Percentiles rank a stretch among this genome's conserved stretches.
Conservation (phyloP, 768 basidiomycete species). For the Dioszegia aurantiaca region DNA sequence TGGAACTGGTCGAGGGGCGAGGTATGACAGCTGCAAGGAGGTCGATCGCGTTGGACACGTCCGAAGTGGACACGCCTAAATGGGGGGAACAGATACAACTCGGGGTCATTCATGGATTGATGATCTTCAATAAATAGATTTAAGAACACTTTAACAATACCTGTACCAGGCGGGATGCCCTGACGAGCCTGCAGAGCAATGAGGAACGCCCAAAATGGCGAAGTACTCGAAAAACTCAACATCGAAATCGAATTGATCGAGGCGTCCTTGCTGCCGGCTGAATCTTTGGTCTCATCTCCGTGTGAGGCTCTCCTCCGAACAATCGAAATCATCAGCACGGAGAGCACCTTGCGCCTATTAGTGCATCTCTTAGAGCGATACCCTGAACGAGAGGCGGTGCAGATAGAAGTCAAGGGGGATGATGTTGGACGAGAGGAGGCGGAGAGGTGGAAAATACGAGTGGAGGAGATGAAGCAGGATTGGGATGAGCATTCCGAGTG, state of each 20-base stretch:
- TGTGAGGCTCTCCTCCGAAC: constrained; percentile 20
- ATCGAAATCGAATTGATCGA: constrained; percentile 62
- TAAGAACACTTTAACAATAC: too few species aligned
- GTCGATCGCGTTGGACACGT: constrained; percentile 1
- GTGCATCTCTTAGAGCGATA: constrained; percentile 25
- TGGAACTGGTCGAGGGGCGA: background rate
- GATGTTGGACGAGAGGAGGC: constrained; percentile 46
- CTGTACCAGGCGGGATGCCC: too few species aligned
- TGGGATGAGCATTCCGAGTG: constrained; percentile 41
- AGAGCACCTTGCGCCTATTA: constrained; percentile 30
- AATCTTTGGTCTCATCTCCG: constrained; percentile 47
- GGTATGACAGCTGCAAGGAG: background rate
- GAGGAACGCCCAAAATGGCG: background rate
- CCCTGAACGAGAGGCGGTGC: constrained; percentile 34
- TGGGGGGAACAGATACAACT: background rate
- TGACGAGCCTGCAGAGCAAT: background rate
- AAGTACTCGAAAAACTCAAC: constrained; percentile 18
- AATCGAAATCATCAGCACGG: constrained; percentile 38
- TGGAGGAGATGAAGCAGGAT: constrained; percentile 31
- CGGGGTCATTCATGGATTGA: background rate
- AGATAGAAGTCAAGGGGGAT: constrained; percentile 34
- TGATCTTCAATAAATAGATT: too few species aligned
- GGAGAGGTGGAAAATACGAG: constrained; percentile 36
- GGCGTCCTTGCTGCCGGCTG: constrained; percentile 65
- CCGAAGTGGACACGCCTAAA: background rate